phyloP scores from a whole-genome alignment of 805 yeast genomes.

The Vanderwaltozyma polyspora region DNA sequence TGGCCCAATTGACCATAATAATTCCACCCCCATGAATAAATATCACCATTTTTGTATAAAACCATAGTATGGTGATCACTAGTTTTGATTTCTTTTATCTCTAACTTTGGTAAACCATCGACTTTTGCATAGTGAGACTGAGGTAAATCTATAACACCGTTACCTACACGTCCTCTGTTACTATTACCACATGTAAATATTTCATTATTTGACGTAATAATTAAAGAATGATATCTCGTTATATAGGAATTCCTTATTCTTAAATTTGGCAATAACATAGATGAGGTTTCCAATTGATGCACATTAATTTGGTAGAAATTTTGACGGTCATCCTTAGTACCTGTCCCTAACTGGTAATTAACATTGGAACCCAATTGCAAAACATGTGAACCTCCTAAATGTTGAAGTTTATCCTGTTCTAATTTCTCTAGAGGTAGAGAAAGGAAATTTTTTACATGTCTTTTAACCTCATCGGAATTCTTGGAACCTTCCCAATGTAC shows the following conservation, averaged over 20 bases:
- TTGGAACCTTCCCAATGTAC: not conserved
- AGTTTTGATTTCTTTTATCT: slow-evolving; percentile 32
- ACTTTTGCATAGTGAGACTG: slow-evolving; percentile 37
- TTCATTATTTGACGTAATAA: slow-evolving; percentile 43
- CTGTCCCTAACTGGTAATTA: slow-evolving; percentile 55
- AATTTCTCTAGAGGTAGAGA: slow-evolving; percentile 1
- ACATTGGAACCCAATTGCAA: slow-evolving; percentile 53
- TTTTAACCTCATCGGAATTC: too few relatives aligned
- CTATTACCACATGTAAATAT: slow-evolving; percentile 57
- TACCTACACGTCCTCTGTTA: slow-evolving; percentile 63
- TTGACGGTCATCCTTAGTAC: slow-evolving; percentile 45
- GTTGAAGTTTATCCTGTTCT: slow-evolving; percentile 13
- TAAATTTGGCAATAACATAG: slow-evolving; percentile 22
- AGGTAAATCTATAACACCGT: slow-evolving; percentile 31
- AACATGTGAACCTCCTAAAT: slow-evolving; percentile 43
- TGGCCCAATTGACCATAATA: slow-evolving; percentile 57
- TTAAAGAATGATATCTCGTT: slow-evolving; percentile 56
- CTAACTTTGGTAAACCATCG: slow-evolving; percentile 27
- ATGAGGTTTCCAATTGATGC: slow-evolving; percentile 17
- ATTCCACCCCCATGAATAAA: slow-evolving; percentile 76
- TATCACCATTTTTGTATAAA: slow-evolving; percentile 38
- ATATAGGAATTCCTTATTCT: slow-evolving; percentile 38
- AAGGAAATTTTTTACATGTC: slow-evolving; percentile 6
- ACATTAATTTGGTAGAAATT: slow-evolving; percentile 32
- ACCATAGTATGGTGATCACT: slow-evolving; percentile 63